phyloP scores from a whole-genome alignment of 768 basidiomycete genomes.

The Floccularia luteovirens region DNA sequence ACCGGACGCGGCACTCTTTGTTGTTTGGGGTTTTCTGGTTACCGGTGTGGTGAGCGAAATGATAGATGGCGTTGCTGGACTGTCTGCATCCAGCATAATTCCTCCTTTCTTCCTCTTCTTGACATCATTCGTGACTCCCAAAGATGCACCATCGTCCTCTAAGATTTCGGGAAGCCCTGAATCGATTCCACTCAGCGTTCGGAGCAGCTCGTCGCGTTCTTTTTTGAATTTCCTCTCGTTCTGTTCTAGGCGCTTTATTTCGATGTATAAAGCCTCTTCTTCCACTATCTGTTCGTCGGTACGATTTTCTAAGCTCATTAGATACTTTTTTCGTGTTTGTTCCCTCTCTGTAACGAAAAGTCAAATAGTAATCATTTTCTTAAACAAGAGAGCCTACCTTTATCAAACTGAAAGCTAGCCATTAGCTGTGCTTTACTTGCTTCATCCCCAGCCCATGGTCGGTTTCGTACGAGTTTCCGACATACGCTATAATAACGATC shows the following conservation, averaged over 20 bases:
- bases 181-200: slow-evolving; percentile 79
- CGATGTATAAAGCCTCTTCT: slow-evolving; percentile 91
- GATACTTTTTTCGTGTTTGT: slow-evolving; percentile 79
- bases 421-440: slow-evolving; percentile 58
- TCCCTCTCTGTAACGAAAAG: slow-evolving; percentile 59
- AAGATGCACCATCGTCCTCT: slow-evolving; percentile 54
- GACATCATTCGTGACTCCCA: slow-evolving; percentile 36
- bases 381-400: slow-evolving; percentile 40
- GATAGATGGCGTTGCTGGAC: slow-evolving; percentile 39
- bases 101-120: slow-evolving; percentile 57
- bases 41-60: slow-evolving; percentile 22
- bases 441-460: slow-evolving; percentile 84
- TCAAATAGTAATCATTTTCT: slow-evolving; percentile 3
- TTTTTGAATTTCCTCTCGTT: slow-evolving; percentile 81
- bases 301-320: slow-evolving; percentile 81
- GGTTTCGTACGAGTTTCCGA: slow-evolving; percentile 75
- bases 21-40: slow-evolving; percentile 34
- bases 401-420: slow-evolving; percentile 78
- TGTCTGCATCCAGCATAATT: slow-evolving; percentile 32
- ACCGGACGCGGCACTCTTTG: slow-evolving; percentile 59
- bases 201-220: slow-evolving; percentile 82
- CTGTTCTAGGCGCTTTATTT: slow-evolving; percentile 93
- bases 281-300: slow-evolving; percentile 86
- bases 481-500: slow-evolving; percentile 91
- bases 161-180: slow-evolving; percentile 74